Evolutionary conservation across 73 alveolate genomes (phyloP), one percentile per base, ranked within the genome.

Genomic region (Diophrys appendiculata): DNA sequence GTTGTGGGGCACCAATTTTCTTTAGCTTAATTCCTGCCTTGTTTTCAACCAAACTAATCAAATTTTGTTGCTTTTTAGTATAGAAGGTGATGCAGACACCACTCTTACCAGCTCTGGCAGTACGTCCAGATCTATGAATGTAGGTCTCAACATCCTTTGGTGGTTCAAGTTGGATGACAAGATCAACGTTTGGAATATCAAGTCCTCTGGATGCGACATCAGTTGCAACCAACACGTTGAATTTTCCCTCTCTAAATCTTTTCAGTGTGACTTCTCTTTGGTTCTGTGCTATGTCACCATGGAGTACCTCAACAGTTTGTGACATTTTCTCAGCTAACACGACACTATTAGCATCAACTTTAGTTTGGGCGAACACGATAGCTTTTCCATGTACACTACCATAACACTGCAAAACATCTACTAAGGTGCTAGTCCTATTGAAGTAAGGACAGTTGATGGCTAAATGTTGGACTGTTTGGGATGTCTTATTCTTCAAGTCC

Each of bases 141-240:
- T 97, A 96, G 3, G 98, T 89, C 77, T 97, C 99, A 52, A 94
- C 95, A 69, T 97, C 99, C 84, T 92, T 87, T 0, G 99, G 98
- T 23, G 98, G 98, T 35, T 94, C 98, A 68, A 96, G 91, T 81
- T 97, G 96, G 54, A 97, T 92, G 26, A 97, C 97, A 52, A 97
- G 87, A 71, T 94, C 97, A 2, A 97, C 98, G 27, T 95, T 94
- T 11, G 97, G 98, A 30, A 97, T 95, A 91, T 96, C 99, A 11
- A 97, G 78, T 22, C 99, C 99, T 55, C 99, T 84, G 24, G 99
- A 90, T 0, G 99, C 99, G 0, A 97, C 99, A 88, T 97, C 99
- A 28, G 99, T 97, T 2, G 99, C 99, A 18, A 97, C 97, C 54
- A 97, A 88, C 5, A 97, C 94, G 68, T 92, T 90, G 56, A 91